Evolutionary conservation across 2,329 filamentous ascomycete species (phyloP), one percentile per base, ranked within the genome.

Genomic region (Fulvia fulva): DNA sequence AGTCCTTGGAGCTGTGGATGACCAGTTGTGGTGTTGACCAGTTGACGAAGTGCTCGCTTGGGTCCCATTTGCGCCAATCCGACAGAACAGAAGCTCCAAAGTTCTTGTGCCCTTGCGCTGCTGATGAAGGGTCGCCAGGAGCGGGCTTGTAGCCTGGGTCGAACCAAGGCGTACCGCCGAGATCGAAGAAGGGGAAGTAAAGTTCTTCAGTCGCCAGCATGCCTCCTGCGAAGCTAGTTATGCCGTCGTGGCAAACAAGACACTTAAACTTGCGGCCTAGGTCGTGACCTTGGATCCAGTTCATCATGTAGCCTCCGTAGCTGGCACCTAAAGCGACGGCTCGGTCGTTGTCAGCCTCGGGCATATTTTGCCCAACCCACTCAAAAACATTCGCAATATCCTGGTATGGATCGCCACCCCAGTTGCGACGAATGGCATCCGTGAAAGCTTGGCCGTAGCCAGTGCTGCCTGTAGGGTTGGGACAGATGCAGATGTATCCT

Each of bases 1-100:
- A 97, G 73, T 97, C 93, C 30, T 94, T 81, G 68, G 94, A 90
- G 69, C 86, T 93, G 74, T 97, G 93, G 55, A 97, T 91, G 60
- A 95, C 86, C 61, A 99, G 79, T 74, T 94, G 87, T 0, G 94
- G 94, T 0, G 92, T 97, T 1, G 83, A 78, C 92, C 92, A 97
- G 65, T 93, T 81, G 34, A 80, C 74, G 0, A 81, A 78, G 65
- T 81, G 79, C 3, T 74, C 74, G 19, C 77, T 78, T 0, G 84
- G 84, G 67, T 87, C 83, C 81, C 83, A 87, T 25, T 66, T 63
- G 9, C 57, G 55, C 64, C 64, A 66, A 46, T 52, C 56, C 12
- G 44, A 59, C 12, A 47, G 46, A 1, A 55, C 59, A 0, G 65
- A 49, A 16, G 60, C 51, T 5, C 58, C 61, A 50, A 65, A 65